Evolutionary conservation across 306 rosid species (phyloP).

Genomic region (Begonia peltatifolia): DNA sequence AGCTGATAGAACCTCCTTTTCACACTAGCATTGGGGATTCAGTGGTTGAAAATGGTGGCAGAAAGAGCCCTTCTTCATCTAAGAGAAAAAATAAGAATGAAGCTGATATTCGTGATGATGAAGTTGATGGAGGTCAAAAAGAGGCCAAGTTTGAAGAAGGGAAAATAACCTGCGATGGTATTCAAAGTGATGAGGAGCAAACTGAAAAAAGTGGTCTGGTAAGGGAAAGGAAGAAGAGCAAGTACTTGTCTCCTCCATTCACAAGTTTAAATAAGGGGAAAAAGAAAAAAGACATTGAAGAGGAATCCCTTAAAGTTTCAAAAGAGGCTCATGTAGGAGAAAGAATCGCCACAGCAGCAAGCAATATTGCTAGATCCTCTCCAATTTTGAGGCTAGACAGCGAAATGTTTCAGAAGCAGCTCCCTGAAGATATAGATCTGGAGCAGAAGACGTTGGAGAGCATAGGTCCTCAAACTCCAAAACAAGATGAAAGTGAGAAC

Average conservation of each 20-base stretch:
- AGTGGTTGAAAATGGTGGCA: slow-evolving; percentile 13
- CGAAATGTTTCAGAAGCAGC: slow-evolving; percentile 4
- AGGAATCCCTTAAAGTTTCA: slow-evolving; percentile 12
- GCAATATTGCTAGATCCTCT: slow-evolving; percentile 14
- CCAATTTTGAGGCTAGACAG: slow-evolving; percentile 8
- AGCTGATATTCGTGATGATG: slow-evolving; percentile 5
- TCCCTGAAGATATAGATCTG: slow-evolving; percentile 11
- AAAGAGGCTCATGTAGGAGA: slow-evolving; percentile 14
- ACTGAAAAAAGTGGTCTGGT: slow-evolving; percentile 18
- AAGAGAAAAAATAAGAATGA: slow-evolving; percentile 18
- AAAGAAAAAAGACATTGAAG: slow-evolving; percentile 17
- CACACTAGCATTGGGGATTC: slow-evolving; percentile 2
- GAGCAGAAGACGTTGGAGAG: slow-evolving; percentile 11
- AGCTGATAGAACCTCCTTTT: slow-evolving; percentile 9
- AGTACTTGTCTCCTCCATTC: slow-evolving; percentile 84
- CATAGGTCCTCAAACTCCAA: slow-evolving; percentile 16
- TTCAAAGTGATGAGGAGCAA: slow-evolving; percentile 12
- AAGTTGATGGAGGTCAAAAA: slow-evolving; percentile 7
- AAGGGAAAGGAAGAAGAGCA: slow-evolving; percentile 75
- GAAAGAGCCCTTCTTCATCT: slow-evolving; percentile 5
- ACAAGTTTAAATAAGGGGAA: slow-evolving; percentile 22
- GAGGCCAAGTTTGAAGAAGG: slow-evolving; percentile 7
- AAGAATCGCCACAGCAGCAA: slow-evolving; percentile 11
- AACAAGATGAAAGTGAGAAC: slow-evolving; percentile 13
- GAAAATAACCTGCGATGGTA: neutral